Conservation (phyloP, 2,329 filamentous ascomycete species). For the Herpotrichia juniperi region DNA sequence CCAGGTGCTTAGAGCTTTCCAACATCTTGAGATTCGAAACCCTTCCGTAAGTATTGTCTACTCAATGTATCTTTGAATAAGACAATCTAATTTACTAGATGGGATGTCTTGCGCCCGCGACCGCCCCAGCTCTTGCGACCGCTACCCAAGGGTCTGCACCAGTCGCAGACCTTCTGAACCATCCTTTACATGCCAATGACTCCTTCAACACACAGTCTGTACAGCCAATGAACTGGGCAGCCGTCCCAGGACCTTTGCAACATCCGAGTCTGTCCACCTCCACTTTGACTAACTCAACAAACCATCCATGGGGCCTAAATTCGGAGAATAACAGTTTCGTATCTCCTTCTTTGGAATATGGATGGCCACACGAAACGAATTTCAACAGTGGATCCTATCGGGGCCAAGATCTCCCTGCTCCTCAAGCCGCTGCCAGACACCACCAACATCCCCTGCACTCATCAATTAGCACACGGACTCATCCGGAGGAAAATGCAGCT, state of each 20-base stretch:
- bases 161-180: slow-evolving; percentile 26
- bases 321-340: not conserved
- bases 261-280: not conserved
- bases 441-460: not conserved
- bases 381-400: not conserved
- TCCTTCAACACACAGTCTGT: slow-evolving; percentile 20
- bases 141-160: slow-evolving; percentile 25
- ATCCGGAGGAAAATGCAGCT: not conserved
- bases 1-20: not conserved
- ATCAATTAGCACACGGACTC: not conserved
- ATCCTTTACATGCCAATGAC: slow-evolving; percentile 18
- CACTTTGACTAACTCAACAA: not conserved
- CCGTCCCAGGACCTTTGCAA: slow-evolving; percentile 13
- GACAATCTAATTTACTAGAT: slow-evolving; percentile 24
- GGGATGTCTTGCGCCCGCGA: slow-evolving; percentile 25
- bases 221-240: slow-evolving; percentile 22
- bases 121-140: slow-evolving; percentile 29
- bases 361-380: not conserved
- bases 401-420: not conserved
- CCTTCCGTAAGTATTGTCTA: slow-evolving; percentile 25
- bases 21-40: slow-evolving; percentile 21
- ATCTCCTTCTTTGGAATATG: not conserved
- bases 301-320: not conserved
- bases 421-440: not conserved
- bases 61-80: slow-evolving; percentile 9